Evolutionary conservation across 2,329 filamentous ascomycete species (phyloP).

Genomic region (Venturia oleaginea): DNA sequence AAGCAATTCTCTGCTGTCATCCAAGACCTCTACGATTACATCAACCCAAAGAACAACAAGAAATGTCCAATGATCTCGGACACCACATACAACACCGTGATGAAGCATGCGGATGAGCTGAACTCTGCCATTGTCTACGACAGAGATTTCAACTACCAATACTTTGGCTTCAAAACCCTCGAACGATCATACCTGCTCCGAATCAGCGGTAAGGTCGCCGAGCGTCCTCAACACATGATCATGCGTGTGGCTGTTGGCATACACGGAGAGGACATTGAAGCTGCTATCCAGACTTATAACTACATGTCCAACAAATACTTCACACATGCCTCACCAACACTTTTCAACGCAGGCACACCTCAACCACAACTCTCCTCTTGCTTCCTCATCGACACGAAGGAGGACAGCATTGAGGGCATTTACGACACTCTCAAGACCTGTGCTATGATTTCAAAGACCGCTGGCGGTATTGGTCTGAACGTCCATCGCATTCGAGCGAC

Average conservation of each 20-base stretch:
- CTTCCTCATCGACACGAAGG: conserved; percentile 99
- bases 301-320: conserved; percentile 99
- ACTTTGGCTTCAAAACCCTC: conserved; percentile 98
- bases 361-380: conserved; percentile 92
- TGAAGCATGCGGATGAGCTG: conserved; percentile 92
- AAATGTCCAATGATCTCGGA: conserved; percentile 90
- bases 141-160: conserved; percentile 99
- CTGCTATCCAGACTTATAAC: conserved; percentile 94
- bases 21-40: conserved; percentile 85
- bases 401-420: conserved; percentile 98
- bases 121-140: conserved; percentile 99
- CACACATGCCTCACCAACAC: conserved; percentile 92
- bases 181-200: conserved; percentile 96
- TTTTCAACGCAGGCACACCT: conserved; percentile 96
- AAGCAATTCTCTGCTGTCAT: conserved; percentile 98
- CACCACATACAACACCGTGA: conserved; percentile 82
- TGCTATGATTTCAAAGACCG: conserved; percentile 99
- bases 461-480: conserved; percentile 94
- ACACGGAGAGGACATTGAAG: conserved; percentile 90
- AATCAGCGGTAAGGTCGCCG: conserved; percentile 89
- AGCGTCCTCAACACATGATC: conserved; percentile 98
- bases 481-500: conserved; percentile 95
- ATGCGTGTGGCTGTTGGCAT: conserved; percentile 98
- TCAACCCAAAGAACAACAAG: conserved; percentile 85
- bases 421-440: conserved; percentile 99